Evolutionary conservation across 2,329 filamentous ascomycete species (phyloP).

Genomic region (Dactylellina sp.): DNA sequence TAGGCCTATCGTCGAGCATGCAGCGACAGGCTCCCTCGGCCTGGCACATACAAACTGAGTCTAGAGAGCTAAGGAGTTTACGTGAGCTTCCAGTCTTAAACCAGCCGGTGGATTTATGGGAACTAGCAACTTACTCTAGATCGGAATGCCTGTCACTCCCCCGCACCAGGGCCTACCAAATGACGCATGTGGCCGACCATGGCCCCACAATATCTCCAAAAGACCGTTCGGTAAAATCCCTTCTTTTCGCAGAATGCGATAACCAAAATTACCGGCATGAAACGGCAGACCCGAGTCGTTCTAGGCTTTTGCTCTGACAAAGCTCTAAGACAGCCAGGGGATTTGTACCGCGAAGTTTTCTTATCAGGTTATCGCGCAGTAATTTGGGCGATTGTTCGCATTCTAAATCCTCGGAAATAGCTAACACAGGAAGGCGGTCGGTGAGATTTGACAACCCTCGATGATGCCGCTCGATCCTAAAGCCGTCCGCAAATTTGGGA

Average conservation of each 20-base stretch:
- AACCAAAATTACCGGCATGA: not conserved
- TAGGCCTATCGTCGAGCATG: not conserved
- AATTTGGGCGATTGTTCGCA: not conserved
- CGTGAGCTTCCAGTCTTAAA: conserved; percentile 15
- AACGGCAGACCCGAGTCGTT: too few species aligned
- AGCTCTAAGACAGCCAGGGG: too few species aligned
- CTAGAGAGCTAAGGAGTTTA: too few species aligned
- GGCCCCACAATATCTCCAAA: too few species aligned
- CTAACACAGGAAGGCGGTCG: conserved; percentile 17
- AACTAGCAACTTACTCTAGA: not conserved
- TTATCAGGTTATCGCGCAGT: conserved; percentile 11
- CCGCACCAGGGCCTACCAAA: conserved; percentile 15
- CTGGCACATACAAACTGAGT: not conserved
- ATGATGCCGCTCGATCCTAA: conserved; percentile 31
- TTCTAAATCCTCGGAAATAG: conserved; percentile 33
- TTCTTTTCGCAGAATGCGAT: not conserved
- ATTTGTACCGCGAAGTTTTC: too few species aligned
- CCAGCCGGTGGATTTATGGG: conserved; percentile 2
- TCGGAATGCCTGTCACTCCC: not conserved
- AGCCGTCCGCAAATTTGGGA: conserved; percentile 25
- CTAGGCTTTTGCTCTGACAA: too few species aligned
- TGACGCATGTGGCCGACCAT: conserved; percentile 41
- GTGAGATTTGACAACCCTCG: conserved; percentile 24
- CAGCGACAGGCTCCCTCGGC: not conserved
- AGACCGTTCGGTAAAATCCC: conserved; percentile 22